A percentile compares a stretch with the other conserved stretches of the same genome.
Conservation (phyloP, 2,329 filamentous ascomycete species). For the Alternaria panax region DNA sequence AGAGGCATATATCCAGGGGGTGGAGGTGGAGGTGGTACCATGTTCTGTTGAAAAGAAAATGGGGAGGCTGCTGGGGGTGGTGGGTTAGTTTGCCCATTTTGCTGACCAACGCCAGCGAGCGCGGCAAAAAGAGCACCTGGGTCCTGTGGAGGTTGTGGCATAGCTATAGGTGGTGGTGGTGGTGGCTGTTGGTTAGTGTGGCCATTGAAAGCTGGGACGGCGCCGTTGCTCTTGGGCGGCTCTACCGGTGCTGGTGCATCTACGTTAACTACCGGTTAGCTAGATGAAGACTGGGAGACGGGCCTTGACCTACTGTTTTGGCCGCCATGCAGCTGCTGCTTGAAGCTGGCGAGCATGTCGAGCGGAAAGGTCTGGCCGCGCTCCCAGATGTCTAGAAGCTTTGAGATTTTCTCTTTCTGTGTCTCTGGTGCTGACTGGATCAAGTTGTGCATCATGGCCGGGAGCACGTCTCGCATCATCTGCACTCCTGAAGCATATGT, state of each 20-base stretch:
- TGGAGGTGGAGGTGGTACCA: constrained; percentile 42
- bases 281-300: constrained; percentile 15
- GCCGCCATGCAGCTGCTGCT: constrained; percentile 74
- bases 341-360: constrained; percentile 81
- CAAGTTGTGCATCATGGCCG: constrained; percentile 94
- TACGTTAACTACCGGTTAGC: constrained; percentile 19
- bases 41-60: constrained; percentile 39
- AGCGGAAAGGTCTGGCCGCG: constrained; percentile 89
- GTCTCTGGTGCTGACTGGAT: constrained; percentile 85
- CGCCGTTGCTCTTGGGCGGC: constrained; percentile 36
- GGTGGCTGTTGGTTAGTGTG: constrained; percentile 41
- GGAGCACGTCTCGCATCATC: constrained; percentile 94
- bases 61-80: constrained; percentile 31
- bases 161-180: constrained; percentile 28
- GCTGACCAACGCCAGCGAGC: constrained; percentile 42
- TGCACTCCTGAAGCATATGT: constrained; percentile 95
- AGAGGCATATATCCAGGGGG: constrained; percentile 45
- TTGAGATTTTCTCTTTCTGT: constrained; percentile 97
- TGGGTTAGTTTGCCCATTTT: constrained; percentile 39
- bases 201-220: constrained; percentile 24
- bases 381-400: constrained; percentile 97
- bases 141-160: constrained; percentile 35
- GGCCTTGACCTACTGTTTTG: constrained; percentile 68
- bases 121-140: constrained; percentile 44
- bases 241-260: constrained; percentile 36